Conservation (phyloP, 768 basidiomycete species). For the Suillus lakei region DNA sequence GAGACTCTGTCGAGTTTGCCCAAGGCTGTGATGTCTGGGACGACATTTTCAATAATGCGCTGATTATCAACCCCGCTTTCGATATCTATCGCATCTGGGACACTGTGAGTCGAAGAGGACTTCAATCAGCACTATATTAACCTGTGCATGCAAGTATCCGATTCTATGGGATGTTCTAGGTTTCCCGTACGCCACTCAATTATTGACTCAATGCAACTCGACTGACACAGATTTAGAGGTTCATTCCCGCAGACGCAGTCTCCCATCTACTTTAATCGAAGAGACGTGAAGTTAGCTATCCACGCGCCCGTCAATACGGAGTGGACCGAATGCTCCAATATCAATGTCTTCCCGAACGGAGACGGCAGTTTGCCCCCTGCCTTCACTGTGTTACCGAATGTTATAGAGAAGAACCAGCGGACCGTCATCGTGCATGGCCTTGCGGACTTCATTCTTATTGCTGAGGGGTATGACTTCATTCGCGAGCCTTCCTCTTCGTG, state of each 20-base stretch:
- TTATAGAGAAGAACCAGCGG: constrained; percentile 75
- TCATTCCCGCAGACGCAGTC: constrained; percentile 59
- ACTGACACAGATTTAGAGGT: constrained; percentile 42
- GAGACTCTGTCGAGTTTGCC: constrained; percentile 48
- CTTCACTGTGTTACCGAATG: constrained; percentile 69
- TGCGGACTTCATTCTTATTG: constrained; percentile 74
- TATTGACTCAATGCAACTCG: neutral
- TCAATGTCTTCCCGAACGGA: constrained; percentile 63
- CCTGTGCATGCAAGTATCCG: constrained; percentile 46
- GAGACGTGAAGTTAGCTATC: constrained; percentile 66
- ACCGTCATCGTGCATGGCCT: constrained; percentile 75
- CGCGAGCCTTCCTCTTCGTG: neutral
- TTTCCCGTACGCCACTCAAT: constrained; percentile 58
- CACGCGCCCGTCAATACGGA: constrained; percentile 65
- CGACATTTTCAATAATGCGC: constrained; percentile 63
- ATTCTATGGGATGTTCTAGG: constrained; percentile 81
- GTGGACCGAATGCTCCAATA: constrained; percentile 68
- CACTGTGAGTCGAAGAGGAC: constrained; percentile 41
- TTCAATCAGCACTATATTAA: neutral
- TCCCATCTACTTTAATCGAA: constrained; percentile 72
- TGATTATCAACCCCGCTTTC: constrained; percentile 74
- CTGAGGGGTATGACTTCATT: constrained; percentile 58
- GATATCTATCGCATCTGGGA: constrained; percentile 81
- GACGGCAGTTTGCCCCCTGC: constrained; percentile 66
- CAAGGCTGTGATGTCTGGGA: constrained; percentile 72